Base-by-base conservation (phyloP, 1,139 yeast genomes). In the Scheffersomyces cryptocercus region DNA sequence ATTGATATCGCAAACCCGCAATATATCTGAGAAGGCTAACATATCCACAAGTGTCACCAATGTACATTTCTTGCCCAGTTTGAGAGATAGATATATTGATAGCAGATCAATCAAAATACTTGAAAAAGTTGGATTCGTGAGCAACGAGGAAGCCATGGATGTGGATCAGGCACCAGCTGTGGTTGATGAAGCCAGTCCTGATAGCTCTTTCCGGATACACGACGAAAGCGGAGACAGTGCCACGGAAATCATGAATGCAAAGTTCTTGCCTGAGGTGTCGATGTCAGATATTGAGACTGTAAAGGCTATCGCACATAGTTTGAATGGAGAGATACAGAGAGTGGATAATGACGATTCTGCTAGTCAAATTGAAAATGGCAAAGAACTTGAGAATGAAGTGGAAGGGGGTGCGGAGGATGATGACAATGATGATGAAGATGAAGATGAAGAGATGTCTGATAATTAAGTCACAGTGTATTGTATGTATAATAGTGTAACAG, bases 1-100 rank as follows among this genome's bases (percentile, higher is more conserved):
- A 32, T 62, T 79, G 40, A 60, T 75, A 0, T 56, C 60, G 1
- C 77, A 75, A 47, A 66, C 73, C 1, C 59, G 62, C 12, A 57
- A 54, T 13, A 53, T 77, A 7, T 68, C 68, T 44, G 53, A 51
- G n/a, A 65, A 70, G 45, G 54, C 75, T 39, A 57, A 59, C 9
- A 36, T 14, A 14, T 33, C 29, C n/a, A 35, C 33, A 15, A 41
- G 30, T 20, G 37, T 41, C 3, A 26, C 39, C 5, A 36, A 49
- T 31, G 30, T 44, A 20, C 39, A 41, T 24, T 53, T 52, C 31
- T 38, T 45, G 12, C 60, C 58, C 9, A 47, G 54, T 5, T 37
- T 48, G 24, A 44, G 65, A 13, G 64, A 60, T 30, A 33, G 46
- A 7, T 60, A 59, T 39, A 49, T 59, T 15, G 57, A 52, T 32